phyloP scores from a whole-genome alignment of 441 rosid species.

The Populus hybrid region DNA sequence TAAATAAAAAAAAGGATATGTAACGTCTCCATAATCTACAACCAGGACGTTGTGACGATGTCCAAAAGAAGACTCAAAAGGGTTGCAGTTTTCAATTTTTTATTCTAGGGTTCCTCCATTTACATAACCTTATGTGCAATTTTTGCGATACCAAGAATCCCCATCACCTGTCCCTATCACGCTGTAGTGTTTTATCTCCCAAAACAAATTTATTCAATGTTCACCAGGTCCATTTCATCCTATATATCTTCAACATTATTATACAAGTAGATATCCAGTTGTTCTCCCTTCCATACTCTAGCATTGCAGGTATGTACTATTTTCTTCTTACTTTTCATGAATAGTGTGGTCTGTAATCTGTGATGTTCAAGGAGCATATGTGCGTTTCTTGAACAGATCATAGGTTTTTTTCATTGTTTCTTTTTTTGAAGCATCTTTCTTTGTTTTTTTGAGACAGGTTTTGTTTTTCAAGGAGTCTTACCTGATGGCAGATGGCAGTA shows the following conservation, averaged over 20 bases:
- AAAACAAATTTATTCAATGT: constrained; percentile 5
- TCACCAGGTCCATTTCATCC: constrained; percentile 15
- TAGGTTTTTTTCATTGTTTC: not conserved
- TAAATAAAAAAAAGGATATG: too few relatives aligned
- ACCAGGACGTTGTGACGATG: constrained; percentile 8
- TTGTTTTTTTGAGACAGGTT: constrained; percentile 24
- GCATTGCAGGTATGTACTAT: constrained; percentile 9
- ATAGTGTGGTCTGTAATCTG: not conserved
- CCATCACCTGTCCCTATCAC: constrained; percentile 22
- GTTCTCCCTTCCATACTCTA: not conserved
- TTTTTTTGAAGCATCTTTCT: not conserved
- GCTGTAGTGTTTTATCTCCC: constrained; percentile 7
- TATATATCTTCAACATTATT: constrained; percentile 25
- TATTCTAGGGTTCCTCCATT: not conserved
- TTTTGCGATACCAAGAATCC: not conserved
- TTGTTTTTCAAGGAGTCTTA: constrained; percentile 9
- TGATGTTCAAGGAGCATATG: not conserved
- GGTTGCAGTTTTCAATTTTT: not conserved
- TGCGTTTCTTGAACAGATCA: not conserved
- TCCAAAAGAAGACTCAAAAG: constrained; percentile 5
- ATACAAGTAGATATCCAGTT: not conserved
- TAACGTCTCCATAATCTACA: not conserved
- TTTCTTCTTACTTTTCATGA: not conserved
- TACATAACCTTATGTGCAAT: constrained; percentile 2
- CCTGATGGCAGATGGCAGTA: constrained; percentile 28